Evolutionary conservation across 192 early-diverging fungal genomes (phyloP), one percentile per base, ranked within the genome.

Genomic region (Mortierella antarctica): DNA sequence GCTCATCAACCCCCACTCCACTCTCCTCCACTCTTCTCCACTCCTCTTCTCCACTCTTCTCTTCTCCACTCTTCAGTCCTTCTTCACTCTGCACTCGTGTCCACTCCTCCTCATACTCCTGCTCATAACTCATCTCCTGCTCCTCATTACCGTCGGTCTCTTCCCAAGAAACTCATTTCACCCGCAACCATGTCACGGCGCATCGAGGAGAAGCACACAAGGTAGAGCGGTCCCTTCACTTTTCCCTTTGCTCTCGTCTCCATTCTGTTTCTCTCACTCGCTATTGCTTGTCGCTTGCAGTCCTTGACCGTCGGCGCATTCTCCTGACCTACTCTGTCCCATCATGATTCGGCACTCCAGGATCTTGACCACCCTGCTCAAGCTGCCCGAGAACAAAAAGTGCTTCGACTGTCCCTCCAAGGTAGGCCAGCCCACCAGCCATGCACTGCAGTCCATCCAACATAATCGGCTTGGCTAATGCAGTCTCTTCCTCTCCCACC

Each of bases 381-480:
- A 82, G 53, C 57, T 70, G 49, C 82, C 87, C 23, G 84, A 78
- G 50, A 88, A 88, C 74, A 88, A 86, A 75, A 86, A 84, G 62
- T 88, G 85, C 71, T 88, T 88, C 53, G 87, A 88, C 74, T 86
- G 87, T 48, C 83, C 84, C 8, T 78, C 82, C 59, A 88, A 81
- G 82, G 87, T 86, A 76, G 48, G 23, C 5, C 5, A 4, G 44
- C 18, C 23, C 50, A 17, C 14, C 61, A 21, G 20, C 2, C 31
- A 31, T 31, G 31, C 31, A 31, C 31, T 31, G 31, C 21, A 59
- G 18, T 12, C 21, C 41, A 21, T 14, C 46, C 17, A 4, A 23
- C 13, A 11, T 18, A 51, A 14, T 41, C 23, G 23, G 45, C 15
- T 49, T 73, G 21, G 18, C 8, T 54, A 58, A 14, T 58, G 9